Conservation (phyloP, 495 filamentous ascomycete species). For the Penicillium waksmanii region DNA sequence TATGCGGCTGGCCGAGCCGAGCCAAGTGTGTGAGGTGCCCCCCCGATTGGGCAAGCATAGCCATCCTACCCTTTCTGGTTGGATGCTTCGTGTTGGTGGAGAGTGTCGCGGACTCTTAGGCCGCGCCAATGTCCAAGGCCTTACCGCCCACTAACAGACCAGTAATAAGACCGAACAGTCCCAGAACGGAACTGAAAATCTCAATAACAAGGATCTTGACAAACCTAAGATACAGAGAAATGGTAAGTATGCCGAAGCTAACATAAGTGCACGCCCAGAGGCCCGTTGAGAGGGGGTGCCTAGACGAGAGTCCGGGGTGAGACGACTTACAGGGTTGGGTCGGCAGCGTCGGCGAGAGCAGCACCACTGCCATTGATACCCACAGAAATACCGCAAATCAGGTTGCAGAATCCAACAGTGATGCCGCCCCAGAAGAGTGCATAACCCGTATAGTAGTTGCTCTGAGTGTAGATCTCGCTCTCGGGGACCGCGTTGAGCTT, state of each 20-base stretch:
- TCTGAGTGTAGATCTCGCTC: slow-evolving; percentile 60
- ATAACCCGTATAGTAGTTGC: slow-evolving; percentile 92
- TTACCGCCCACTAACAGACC: slow-evolving; percentile 85
- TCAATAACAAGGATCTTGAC: slow-evolving; percentile 99
- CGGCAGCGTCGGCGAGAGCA: slow-evolving; percentile 93
- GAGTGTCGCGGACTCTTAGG: slow-evolving; percentile 25
- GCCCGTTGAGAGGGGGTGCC: background rate
- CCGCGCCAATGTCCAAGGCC: slow-evolving; percentile 70
- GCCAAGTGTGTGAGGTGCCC: slow-evolving; percentile 4
- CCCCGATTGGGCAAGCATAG: slow-evolving; percentile 13
- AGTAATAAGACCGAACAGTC: slow-evolving; percentile 96
- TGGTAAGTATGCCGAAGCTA: slow-evolving; percentile 13
- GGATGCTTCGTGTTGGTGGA: slow-evolving; percentile 1
- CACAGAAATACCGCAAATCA: slow-evolving; percentile 95
- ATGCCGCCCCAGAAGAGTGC: slow-evolving; percentile 95
- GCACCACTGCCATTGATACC: slow-evolving; percentile 98
- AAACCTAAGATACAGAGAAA: slow-evolving; percentile 62
- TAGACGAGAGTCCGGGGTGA: slow-evolving; percentile 5
- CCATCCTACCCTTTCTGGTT: slow-evolving; percentile 6
- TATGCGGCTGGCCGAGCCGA: slow-evolving; percentile 15
- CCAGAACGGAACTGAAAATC: slow-evolving; percentile 98
- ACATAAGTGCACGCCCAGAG: background rate
- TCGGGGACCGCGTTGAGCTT: slow-evolving; percentile 66
- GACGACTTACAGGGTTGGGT: slow-evolving; percentile 77
- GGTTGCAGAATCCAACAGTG: slow-evolving; percentile 91